Evolutionary conservation across 352 stramenopile species (phyloP), one percentile per base, ranked within the genome.

Genomic region (Phytophthora cajani): DNA sequence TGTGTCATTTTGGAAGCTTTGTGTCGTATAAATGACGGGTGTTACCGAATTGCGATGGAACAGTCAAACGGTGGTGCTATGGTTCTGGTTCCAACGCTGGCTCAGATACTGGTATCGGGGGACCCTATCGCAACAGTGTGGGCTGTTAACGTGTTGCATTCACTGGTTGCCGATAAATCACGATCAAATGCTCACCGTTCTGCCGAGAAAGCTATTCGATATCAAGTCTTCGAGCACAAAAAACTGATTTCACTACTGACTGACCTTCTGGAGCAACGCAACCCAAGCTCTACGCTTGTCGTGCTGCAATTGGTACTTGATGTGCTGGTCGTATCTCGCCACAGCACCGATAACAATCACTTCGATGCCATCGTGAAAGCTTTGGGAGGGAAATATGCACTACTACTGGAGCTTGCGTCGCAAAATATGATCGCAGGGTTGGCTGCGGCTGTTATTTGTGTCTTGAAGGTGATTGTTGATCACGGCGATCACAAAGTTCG

Each of bases 381-480:
- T 25, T 74, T 96, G 5, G 81, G 78, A 32, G 70, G 67, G 16
- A 88, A 86, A 23, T 81, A 88, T 57, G 36, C 52, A 10, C 36
- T 81, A 11, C 69, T 96, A 3, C 62, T 93, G 25, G 77, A 82
- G 8, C 59, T 94, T 17, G 80, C 76, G 3, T 76, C 72, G 36
- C 78, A 88, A 65, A 74, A 70, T 7, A 61, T 72, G 23, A 87
- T 87, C 58, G 79, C 85, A 16, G 88, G 88, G 12, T 69, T 93
- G 32, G 75, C 79, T 11, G 86, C 87, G 9, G 76, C 80, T 10
- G 76, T 86, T 16, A 83, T 87, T 27, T 86, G 81, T 17, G 59
- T 92, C 1, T 64, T 96, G 21, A 92, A 93, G 52, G 75, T 90
- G 25, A 72, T 91, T 30, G 77, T 96, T 11, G 87, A 96, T 17